Base-by-base conservation (phyloP, 2,329 filamentous ascomycete genomes). In the Stylonectria norvegica region DNA sequence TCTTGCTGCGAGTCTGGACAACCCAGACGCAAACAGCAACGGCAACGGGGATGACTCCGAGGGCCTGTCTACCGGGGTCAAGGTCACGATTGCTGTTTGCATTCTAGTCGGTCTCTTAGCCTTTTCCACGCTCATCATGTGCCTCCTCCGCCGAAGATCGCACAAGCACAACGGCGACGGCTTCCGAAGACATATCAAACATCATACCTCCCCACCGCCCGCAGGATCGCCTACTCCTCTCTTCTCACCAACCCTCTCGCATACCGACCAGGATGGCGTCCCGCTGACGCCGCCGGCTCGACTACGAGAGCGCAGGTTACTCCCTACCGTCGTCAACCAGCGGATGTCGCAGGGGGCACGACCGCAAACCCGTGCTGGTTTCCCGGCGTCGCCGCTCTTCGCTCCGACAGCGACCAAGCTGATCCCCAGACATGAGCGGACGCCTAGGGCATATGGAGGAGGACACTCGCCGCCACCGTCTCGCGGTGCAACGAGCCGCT, bases 271-370 rank as follows among this genome's bases (percentile, higher is more conserved):
- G 6, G 52, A 56, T 8, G 43, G 44, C 2, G 38, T 46, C 2
- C 62, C 62, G 0, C 49, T 71, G 17, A 72, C 67, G 1, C 72
- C 74, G 1, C 74, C 74, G 0, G 66, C 67, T 2, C 67, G 72
- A 14, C 65, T 78, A 2, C 64, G 68, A 36, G 71, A 76, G 36
- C 66, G 73, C 5, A 67, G 58, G 23, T 63, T 71, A 34, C 63
- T 76, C 14, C 60, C 68, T 2, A 37, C 53, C 3, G 25, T 41
- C 5, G 23, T 31, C 3, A 36, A 49, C 20, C 25, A 40, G 23
- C 39, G 33, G 11, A 12, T 34, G 5, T 23, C 42, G 6, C 32
- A 20, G 5, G 23, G 31, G 11, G 27, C 30, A 5, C 30, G 10
- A 8, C 34, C 28, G 14, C 18, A 15, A 9, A 56, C 57, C 0